These are phyloP conservation scores for Lodderomyces pseudojiufengensis DNA, from an alignment of 1,139 yeast genomes.

Conservation along the genomic window DNA sequence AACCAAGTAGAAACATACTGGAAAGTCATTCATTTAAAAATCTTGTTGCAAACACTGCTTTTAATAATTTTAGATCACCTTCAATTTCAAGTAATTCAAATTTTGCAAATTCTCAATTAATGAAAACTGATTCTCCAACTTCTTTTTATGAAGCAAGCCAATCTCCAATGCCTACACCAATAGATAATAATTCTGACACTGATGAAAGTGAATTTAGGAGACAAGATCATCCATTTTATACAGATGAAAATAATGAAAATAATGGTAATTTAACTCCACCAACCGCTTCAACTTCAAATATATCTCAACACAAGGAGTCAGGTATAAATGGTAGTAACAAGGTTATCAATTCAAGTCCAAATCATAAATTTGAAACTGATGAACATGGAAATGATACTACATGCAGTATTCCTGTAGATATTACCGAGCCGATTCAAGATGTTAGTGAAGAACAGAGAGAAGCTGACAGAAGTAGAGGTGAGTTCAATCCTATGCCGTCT, in stretches of 20 bases:
- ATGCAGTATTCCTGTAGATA: slow-evolving; percentile 4
- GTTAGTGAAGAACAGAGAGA: slow-evolving; percentile 5
- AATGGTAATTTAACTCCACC: slow-evolving; percentile 20
- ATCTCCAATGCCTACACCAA: not conserved
- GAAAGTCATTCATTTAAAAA: slow-evolving; percentile 9
- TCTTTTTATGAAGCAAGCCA: slow-evolving; percentile 5
- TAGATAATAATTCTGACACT: slow-evolving; percentile 7
- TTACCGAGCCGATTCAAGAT: slow-evolving; percentile 10
- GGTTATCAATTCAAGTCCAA: not conserved
- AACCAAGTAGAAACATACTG: slow-evolving; percentile 8
- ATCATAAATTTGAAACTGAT: not conserved
- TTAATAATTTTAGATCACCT: slow-evolving; percentile 34
- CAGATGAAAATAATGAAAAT: slow-evolving; percentile 15
- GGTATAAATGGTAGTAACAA: not conserved
- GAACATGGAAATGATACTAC: slow-evolving; percentile 2
- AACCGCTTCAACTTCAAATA: slow-evolving; percentile 23
- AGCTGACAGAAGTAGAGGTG: slow-evolving; percentile 1
- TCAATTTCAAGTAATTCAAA: slow-evolving; percentile 10
- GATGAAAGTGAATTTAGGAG: slow-evolving; percentile 8
- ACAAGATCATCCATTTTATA: slow-evolving; percentile 12
- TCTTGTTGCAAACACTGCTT: slow-evolving; percentile 38
- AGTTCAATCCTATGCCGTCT: slow-evolving; percentile 2
- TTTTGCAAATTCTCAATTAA: slow-evolving; percentile 5
- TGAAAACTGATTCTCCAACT: slow-evolving; percentile 3
- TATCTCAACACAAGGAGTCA: slow-evolving; percentile 13